These are phyloP conservation scores for Podospora australis DNA, from an alignment of 495 filamentous ascomycete genomes.

Conservation along the genomic window DNA sequence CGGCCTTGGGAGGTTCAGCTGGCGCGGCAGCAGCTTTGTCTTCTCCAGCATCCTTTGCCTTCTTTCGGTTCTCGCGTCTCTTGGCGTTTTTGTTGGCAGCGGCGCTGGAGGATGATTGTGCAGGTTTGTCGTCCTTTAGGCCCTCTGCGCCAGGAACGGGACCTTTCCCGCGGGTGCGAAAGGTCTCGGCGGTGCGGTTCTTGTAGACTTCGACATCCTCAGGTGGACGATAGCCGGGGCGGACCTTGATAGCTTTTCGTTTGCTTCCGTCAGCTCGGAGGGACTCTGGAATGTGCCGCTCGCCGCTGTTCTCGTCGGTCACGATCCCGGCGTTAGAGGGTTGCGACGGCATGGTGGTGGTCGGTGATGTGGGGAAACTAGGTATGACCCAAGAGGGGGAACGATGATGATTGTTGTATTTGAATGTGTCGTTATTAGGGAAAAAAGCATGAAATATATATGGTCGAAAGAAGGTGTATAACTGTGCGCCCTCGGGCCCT, in stretches of 20 bases:
- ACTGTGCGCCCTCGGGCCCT: too few relatives aligned
- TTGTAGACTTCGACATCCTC: slow-evolving; percentile 97
- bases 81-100: slow-evolving; percentile 87
- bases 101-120: slow-evolving; percentile 38
- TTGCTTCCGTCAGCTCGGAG: slow-evolving; percentile 79
- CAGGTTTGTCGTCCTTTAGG: slow-evolving; percentile 46
- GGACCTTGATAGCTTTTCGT: slow-evolving; percentile 84
- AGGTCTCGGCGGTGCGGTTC: slow-evolving; percentile 81
- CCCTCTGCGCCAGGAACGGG: slow-evolving; percentile 73
- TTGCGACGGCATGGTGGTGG: slow-evolving; percentile 39
- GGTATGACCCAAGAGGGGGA: background rate
- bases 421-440: too few relatives aligned
- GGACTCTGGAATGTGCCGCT: slow-evolving; percentile 84
- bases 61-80: slow-evolving; percentile 75
- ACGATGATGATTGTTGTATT: too few relatives aligned
- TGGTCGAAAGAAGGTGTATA: too few relatives aligned
- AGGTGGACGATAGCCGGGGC: slow-evolving; percentile 87
- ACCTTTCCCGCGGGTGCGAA: slow-evolving; percentile 70
- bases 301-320: slow-evolving; percentile 61
- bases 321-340: slow-evolving; percentile 66
- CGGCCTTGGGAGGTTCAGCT: slow-evolving; percentile 22
- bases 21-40: slow-evolving; percentile 33
- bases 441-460: too few relatives aligned
- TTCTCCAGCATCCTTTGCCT: slow-evolving; percentile 58
- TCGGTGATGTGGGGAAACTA: background rate